These are phyloP conservation scores for Flaveria floridana DNA, from an alignment of 140 eudicot species.

Conservation along the genomic window DNA sequence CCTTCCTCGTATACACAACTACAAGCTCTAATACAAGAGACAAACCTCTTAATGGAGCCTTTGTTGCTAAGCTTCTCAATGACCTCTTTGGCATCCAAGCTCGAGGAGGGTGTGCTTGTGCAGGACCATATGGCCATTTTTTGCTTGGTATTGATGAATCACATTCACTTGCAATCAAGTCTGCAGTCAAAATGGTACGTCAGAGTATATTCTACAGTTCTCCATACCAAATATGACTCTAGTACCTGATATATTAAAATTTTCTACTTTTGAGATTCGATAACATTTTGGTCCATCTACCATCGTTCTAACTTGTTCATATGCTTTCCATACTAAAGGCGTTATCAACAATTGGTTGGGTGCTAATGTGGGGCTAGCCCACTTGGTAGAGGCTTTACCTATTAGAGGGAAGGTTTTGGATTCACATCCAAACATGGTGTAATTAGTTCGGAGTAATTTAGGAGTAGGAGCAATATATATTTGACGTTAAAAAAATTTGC, in stretches of 20 bases:
- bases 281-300: background rate
- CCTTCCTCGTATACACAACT: constrained; percentile 55
- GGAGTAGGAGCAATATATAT: too few relatives aligned
- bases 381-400: too few relatives aligned
- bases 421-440: too few relatives aligned
- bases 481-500: too few relatives aligned
- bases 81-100: constrained; percentile 95
- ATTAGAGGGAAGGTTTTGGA: too few relatives aligned
- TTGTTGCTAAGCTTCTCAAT: constrained; percentile 76
- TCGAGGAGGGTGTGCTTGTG: constrained; percentile 94
- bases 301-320: background rate
- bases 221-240: background rate
- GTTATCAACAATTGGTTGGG: too few relatives aligned
- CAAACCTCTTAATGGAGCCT: constrained; percentile 72
- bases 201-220: background rate
- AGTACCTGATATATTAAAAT: background rate
- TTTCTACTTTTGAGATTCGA: background rate
- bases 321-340: background rate
- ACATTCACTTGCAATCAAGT: constrained; percentile 51
- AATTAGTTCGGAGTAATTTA: too few relatives aligned
- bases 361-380: too few relatives aligned
- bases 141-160: constrained; percentile 50
- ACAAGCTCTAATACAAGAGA: background rate
- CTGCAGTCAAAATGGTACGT: constrained; percentile 37
- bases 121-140: constrained; percentile 77